Base-by-base conservation (phyloP, 169 alveolate genomes). In the Eimeria falciformis region DNA sequence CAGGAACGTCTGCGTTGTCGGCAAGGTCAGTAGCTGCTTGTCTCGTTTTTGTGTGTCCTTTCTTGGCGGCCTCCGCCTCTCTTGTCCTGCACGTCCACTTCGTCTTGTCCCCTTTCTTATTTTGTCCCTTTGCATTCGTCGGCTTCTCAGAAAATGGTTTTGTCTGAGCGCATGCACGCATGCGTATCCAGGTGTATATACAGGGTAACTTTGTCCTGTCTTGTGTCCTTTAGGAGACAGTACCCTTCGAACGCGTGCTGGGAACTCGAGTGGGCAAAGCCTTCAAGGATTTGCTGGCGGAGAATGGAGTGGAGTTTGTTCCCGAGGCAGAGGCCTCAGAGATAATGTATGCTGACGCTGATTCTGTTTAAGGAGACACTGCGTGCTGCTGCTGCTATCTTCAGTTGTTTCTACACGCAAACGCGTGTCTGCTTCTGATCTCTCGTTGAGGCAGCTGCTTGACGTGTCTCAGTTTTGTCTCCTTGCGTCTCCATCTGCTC, bases 171-270 rank as follows among this genome's bases (percentile, higher is more conserved):
- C 65, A 1, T 53, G 17, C 65, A 21, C 65, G 65, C 65, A 53
- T 50, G 65, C n/a, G 65, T 53, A 21, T 12, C 17, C 65, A 53
- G 65, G n/a, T 21, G 17, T 53, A 53, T 53, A 53, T 53, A 53
- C 40, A 33, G 2, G 40, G 40, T 33, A 1, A 2, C 40, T 2
- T 33, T 33, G 40, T 33, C 40, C 40, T 33, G 40, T 33, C 40
- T 33, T 33, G 40, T 33, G 0, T 33, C 0, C 40, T 33, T 5
- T 78, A 89, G 95, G 93, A 92, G 46, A 50, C 66, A 6, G 93
- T 79, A 43, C 95, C 95, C 23, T 87, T 92, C 37, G 91, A 92
- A 50, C 25, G 88, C 21, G 91, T 68, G 11, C 40, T 92, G 50
- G 95, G 95, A 2, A 6, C 1, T 40, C 90, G 78, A 53, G 91